Percentiles rank a stretch among this genome's conserved stretches.
Evolutionary conservation across 176 grass and related monocot genomes (phyloP).

Genomic region (Tillandsia leiboldiana): DNA sequence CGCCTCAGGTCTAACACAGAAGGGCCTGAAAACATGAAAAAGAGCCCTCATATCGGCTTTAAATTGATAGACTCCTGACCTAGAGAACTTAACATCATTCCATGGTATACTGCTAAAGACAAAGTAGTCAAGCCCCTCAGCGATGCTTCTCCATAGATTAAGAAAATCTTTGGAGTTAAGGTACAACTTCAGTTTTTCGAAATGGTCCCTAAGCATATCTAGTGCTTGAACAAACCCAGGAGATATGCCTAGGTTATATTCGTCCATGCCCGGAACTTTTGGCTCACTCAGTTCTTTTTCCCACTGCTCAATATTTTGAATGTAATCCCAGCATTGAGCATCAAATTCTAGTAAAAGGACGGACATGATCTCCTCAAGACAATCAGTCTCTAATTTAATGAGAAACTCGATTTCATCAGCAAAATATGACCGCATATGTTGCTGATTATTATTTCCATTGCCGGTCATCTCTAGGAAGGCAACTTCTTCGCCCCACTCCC

Average conservation of each 20-base stretch:
- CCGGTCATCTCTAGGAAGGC: slow-evolving; percentile 55
- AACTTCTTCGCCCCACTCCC: slow-evolving; percentile 72
- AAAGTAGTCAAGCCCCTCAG: slow-evolving; percentile 72
- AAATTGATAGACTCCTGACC: slow-evolving; percentile 44
- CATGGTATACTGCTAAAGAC: slow-evolving; percentile 64
- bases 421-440: slow-evolving; percentile 48
- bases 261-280: slow-evolving; percentile 31
- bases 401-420: slow-evolving; percentile 49
- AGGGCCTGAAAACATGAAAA: slow-evolving; percentile 55
- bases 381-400: slow-evolving; percentile 67
- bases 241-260: slow-evolving; percentile 47
- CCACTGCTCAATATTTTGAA: slow-evolving; percentile 54
- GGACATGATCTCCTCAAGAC: slow-evolving; percentile 74
- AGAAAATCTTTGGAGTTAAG: slow-evolving; percentile 95
- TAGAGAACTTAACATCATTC: slow-evolving; percentile 40
- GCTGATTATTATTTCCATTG: slow-evolving; percentile 11
- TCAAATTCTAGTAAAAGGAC: slow-evolving; percentile 82
- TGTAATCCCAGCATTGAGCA: slow-evolving; percentile 66
- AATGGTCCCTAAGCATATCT: slow-evolving; percentile 53
- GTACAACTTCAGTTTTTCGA: slow-evolving; percentile 35
- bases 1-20: slow-evolving; percentile 62
- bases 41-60: slow-evolving; percentile 53
- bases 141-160: slow-evolving; percentile 90
- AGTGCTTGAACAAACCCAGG: slow-evolving; percentile 48
- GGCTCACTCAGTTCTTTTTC: slow-evolving; percentile 9